Base-by-base conservation (phyloP, 2,329 filamentous ascomycete genomes). In the Fusarium humuli region DNA sequence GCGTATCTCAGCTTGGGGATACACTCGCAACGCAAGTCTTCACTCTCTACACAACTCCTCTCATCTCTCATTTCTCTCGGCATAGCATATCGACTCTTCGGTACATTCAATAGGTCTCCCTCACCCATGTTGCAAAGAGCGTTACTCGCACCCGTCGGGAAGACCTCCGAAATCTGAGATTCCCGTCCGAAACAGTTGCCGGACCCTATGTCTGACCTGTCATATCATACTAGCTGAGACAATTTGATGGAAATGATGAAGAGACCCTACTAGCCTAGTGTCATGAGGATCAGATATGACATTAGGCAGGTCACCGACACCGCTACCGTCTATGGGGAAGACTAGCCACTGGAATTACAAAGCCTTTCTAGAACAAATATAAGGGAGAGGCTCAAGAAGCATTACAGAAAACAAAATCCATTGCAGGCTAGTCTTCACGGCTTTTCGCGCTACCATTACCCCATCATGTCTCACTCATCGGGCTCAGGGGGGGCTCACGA, bases 141-240 rank as follows among this genome's bases (percentile, higher is more conserved):
- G 57, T 65, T 58, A 32, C 59, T 67, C 59, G 57, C 27, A 60
- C 52, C 42, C 41, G 37, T 27, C 46, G 46, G 46, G 23, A 54
- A 23, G 61, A 37, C 50, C 49, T 66, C 57, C 44, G 67, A 56
- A 41, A 67, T 74, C 56, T 48, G 29, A 74, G 54, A 71, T 73
- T 53, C 53, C 58, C 57, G 42, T 42, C 72, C 48, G 71, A 69
- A 60, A 71, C 63, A 73, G 41, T 41, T 47, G 27, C 45, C 45
- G 41, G 20, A 18, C n/a, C 27, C 42, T 22, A 55, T 65, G 70
- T 70, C 63, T 70, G 49, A 70, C 57, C 42, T 52, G 9, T 50
- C 12, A 25, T 4, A n/a, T 55, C 8, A 20, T 46, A 25, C 25
- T 25, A 7, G 0, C 7, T n/a, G 37, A 62, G 34, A 47, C 41